Base-by-base conservation (phyloP, 78 protist genomes). In the Cavenderia fasciculata region DNA sequence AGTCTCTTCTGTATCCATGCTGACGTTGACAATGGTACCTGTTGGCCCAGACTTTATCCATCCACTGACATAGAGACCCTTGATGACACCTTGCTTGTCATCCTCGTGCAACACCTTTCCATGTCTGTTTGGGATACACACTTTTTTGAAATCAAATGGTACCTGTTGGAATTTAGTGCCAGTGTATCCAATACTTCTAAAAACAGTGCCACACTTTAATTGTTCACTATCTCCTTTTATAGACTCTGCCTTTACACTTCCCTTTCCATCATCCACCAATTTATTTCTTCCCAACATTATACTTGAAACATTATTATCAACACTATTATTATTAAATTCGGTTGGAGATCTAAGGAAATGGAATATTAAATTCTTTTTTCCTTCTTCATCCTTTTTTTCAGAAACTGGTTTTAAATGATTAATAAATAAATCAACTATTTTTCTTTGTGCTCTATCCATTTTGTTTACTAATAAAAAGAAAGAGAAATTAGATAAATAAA, bases 11-110 rank as follows among this genome's bases (percentile, higher is more conserved):
- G 54, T 23, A 34, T 62, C 68, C 25, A 49, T 44, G 8, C 65
- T 51, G 5, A 75, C 73, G 19, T 63, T 74, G 8, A 62, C 75
- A 34, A 86, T 86, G 31, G 75, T 40, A 31, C 93, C 93, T 19
- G 85, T 54, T 14, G 93, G 93, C 4, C 93, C 93, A 46, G 72
- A 27, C 43, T 86, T 86, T 31, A 86, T 51, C 93, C 93, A 86
- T 7, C 93, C 93, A 86, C 93, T 86, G 31, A 86, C 93, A 69
- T 74, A 86, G 1, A 74, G 56, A 5, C 85, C 93, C 11, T 57
- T 25, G 4, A 86, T 70, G 41, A 68, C 38, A 19, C n/a, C 25
- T 33, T 56, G 43, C 16, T 23, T 18, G 33, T 70, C 73, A n/a
- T 33, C 46, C 4, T 34, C 69, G 25, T 86, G 31, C 19, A 72